Percentiles rank a stretch among this genome's conserved stretches.
phyloP scores from a whole-genome alignment of 805 yeast species.

The Scheffersomyces stipitis region DNA sequence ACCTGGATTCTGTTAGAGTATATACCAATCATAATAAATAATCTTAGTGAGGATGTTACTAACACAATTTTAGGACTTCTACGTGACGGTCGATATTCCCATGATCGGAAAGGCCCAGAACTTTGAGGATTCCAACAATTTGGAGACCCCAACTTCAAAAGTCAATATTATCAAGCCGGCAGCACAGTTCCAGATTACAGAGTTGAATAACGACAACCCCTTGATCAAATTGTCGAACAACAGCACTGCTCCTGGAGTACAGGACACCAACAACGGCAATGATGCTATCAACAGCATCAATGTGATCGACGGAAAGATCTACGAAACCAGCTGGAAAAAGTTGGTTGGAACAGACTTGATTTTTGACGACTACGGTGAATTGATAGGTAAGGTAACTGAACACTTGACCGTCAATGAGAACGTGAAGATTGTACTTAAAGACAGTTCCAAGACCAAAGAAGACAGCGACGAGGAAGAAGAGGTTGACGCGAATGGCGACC shows the following conservation, averaged over 20 bases:
- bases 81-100: constrained; percentile 35
- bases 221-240: constrained; percentile 38
- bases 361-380: constrained; percentile 44
- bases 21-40: too few species aligned
- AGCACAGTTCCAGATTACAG: constrained; percentile 41
- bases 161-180: constrained; percentile 36
- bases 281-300: constrained; percentile 26
- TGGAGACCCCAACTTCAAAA: constrained; percentile 14
- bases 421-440: constrained; percentile 20
- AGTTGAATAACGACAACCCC: constrained; percentile 32
- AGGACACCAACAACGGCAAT: constrained; percentile 12
- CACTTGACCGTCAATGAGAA: constrained; percentile 33
- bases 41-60: too few species aligned
- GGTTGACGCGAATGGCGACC: constrained; percentile 12
- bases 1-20: too few species aligned
- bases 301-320: constrained; percentile 49
- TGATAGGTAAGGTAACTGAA: constrained; percentile 39
- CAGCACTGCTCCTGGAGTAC: constrained; percentile 3
- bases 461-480: constrained; percentile 18
- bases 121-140: constrained; percentile 8
- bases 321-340: constrained; percentile 73
- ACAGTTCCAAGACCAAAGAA: constrained; percentile 12
- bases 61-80: constrained; percentile 32
- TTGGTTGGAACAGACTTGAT: constrained; percentile 72
- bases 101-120: constrained; percentile 11